phyloP scores from a whole-genome alignment of 192 early-diverging fungal genomes.

The Chytriomyces confervae region DNA sequence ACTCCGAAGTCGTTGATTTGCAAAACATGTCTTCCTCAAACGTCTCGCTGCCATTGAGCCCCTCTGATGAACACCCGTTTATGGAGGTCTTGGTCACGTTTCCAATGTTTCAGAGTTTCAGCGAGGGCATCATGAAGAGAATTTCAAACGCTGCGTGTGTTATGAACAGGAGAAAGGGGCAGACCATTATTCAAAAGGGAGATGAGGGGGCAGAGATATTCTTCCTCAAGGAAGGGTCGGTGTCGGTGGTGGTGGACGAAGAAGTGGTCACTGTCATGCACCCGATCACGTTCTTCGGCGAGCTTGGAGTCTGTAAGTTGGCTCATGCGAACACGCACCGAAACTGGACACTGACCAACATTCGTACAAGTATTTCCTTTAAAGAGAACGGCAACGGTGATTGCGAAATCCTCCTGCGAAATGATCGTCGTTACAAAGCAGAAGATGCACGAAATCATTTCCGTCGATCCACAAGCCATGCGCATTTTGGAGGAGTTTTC shows the following conservation, averaged over 20 bases:
- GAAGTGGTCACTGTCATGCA: conserved; percentile 19
- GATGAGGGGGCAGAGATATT: conserved; percentile 53
- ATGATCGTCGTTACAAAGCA: conserved; percentile 46
- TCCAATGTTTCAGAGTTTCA: conserved; percentile 50
- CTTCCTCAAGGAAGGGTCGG: conserved; percentile 45
- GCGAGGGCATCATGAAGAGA: conserved; percentile 35
- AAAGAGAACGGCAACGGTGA: conserved; percentile 39
- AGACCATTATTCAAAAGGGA: conserved; percentile 47
- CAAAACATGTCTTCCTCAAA: neutral
- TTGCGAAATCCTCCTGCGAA: conserved; percentile 39
- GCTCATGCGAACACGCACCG: neutral
- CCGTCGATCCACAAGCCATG: conserved; percentile 20
- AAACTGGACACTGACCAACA: neutral
- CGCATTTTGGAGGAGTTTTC: conserved; percentile 11
- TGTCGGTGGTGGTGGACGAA: conserved; percentile 37
- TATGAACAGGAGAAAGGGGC: conserved; percentile 38
- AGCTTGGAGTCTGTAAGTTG: conserved; percentile 49
- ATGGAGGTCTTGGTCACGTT: conserved; percentile 38
- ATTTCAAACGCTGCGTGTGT: conserved; percentile 28
- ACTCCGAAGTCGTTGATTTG: neutral
- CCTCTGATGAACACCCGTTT: conserved; percentile 9
- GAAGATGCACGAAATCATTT: conserved; percentile 33
- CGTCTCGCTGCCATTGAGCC: neutral
- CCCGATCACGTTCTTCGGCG: conserved; percentile 45
- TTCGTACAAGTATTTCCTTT: conserved; percentile 38